Conservation (phyloP, 2,329 filamentous ascomycete species). For the Teratosphaeria gauchensis region DNA sequence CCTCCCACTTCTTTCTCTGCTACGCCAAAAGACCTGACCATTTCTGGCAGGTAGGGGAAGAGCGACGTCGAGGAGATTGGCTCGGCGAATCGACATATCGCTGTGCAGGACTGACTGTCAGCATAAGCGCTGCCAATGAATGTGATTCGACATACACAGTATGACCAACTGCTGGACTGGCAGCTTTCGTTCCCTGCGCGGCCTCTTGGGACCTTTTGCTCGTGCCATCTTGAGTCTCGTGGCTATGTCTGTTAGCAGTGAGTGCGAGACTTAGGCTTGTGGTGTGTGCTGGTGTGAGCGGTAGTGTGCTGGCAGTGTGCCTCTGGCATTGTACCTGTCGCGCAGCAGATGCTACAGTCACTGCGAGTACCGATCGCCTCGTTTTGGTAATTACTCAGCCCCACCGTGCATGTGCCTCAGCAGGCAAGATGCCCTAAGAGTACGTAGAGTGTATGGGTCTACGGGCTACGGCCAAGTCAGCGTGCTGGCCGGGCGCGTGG, state of each 20-base stretch:
- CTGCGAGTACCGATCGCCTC: not conserved
- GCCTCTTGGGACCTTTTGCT: not conserved
- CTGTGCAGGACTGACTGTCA: slow-evolving; percentile 36
- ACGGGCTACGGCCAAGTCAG: not conserved
- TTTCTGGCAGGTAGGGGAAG: slow-evolving; percentile 86
- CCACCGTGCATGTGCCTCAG: not conserved
- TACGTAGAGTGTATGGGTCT: not conserved
- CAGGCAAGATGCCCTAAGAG: not conserved
- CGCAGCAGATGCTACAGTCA: not conserved
- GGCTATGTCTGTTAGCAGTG: not conserved
- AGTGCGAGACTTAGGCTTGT: not conserved
- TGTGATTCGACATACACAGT: slow-evolving; percentile 44
- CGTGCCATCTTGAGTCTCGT: not conserved
- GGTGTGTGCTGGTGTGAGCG: not conserved
- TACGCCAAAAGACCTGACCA: slow-evolving; percentile 72
- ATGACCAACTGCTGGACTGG: slow-evolving; percentile 69
- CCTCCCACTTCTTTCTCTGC: slow-evolving; percentile 62
- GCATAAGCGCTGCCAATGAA: slow-evolving; percentile 19
- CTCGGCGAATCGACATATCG: slow-evolving; percentile 85
- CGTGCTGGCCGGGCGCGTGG: not conserved
- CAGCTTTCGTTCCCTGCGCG: slow-evolving; percentile 43
- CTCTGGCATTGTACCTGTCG: not conserved
- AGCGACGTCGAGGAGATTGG: slow-evolving; percentile 87
- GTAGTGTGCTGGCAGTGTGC: not conserved
- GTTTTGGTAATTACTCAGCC: not conserved